phyloP scores from a whole-genome alignment of 768 basidiomycete genomes.

The Auricularia sp. region DNA sequence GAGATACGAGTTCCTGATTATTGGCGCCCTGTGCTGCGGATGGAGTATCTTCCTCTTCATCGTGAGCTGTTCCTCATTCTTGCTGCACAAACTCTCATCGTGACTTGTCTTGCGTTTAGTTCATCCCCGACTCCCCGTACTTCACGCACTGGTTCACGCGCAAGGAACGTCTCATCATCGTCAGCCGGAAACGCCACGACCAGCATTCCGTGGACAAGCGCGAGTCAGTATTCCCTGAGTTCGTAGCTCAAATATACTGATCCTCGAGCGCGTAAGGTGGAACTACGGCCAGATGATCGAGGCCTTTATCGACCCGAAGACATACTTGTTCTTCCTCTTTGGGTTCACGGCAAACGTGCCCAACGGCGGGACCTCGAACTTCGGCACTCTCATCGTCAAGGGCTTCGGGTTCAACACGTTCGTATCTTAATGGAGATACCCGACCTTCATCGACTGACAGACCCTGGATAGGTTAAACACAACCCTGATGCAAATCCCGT shows the following conservation, averaged over 20 bases:
- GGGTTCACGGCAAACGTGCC: conserved; percentile 22
- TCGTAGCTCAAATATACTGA: neutral
- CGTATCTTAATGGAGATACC: neutral
- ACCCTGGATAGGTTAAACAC: conserved; percentile 8
- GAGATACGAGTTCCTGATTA: conserved; percentile 27
- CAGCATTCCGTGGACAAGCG: conserved; percentile 25
- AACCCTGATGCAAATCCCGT: conserved; percentile 4
- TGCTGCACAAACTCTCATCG: neutral
- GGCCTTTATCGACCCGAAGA: conserved; percentile 21
- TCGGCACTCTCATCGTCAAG: conserved; percentile 20
- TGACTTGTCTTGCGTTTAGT: neutral
- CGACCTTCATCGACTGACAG: neutral
- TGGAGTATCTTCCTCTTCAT: conserved; percentile 21
- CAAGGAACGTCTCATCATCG: conserved; percentile 24
- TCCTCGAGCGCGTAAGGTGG: conserved; percentile 7
- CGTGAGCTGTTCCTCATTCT: neutral
- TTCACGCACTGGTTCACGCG: conserved; percentile 20
- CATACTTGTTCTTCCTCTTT: conserved; percentile 22
- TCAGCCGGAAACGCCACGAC: conserved; percentile 21
- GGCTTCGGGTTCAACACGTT: conserved; percentile 23
- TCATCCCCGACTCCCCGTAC: conserved; percentile 23
- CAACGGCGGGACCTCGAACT: conserved; percentile 21
- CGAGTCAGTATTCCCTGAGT: conserved; percentile 2
- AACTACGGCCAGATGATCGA: conserved; percentile 23
- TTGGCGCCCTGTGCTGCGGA: conserved; percentile 18